phyloP scores from a whole-genome alignment of 257 asterid species.

The Apocynum venetum region DNA sequence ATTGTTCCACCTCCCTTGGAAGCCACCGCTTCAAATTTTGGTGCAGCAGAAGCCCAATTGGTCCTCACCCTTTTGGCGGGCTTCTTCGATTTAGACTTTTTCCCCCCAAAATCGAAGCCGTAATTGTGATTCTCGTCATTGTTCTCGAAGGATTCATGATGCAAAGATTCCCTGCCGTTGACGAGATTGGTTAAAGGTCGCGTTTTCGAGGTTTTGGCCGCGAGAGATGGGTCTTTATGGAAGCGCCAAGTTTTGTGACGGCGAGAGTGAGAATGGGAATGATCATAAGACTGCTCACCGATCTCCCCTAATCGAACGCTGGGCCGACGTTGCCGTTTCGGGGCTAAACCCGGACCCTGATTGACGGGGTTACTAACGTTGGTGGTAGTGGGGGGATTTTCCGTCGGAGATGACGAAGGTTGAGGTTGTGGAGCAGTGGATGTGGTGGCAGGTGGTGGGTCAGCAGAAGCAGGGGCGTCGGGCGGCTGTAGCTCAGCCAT shows the following conservation, averaged over 20 bases:
- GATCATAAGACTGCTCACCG: constrained; percentile 73
- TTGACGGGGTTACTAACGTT: constrained; percentile 15
- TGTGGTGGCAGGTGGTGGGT: constrained; percentile 30
- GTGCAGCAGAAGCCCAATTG: constrained; percentile 51
- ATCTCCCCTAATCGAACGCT: constrained; percentile 97
- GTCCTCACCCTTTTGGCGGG: constrained; percentile 73
- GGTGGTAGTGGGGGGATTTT: constrained; percentile 28
- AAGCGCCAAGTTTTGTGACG: constrained; percentile 67
- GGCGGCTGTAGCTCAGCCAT: constrained; percentile 70
- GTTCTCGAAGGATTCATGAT: constrained; percentile 38
- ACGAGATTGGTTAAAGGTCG: constrained; percentile 92
- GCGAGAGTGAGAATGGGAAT: constrained; percentile 32
- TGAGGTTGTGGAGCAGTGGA: constrained; percentile 23
- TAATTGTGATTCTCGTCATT: constrained; percentile 30
- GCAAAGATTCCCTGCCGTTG: constrained; percentile 40
- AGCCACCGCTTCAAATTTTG: constrained; percentile 40
- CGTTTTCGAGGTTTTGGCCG: constrained; percentile 71
- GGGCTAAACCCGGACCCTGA: constrained; percentile 45
- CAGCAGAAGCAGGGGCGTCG: constrained; percentile 42
- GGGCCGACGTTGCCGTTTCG: constrained; percentile 97
- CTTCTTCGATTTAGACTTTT: constrained; percentile 59
- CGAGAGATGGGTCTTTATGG: constrained; percentile 75
- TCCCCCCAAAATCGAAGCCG: constrained; percentile 35
- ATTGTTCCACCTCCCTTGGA: constrained; percentile 30
- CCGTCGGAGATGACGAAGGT: constrained; percentile 41